These are phyloP conservation scores for Colletotrichum tabaci DNA, from an alignment of 2,329 filamentous ascomycete genomes.

Conservation along the genomic window DNA sequence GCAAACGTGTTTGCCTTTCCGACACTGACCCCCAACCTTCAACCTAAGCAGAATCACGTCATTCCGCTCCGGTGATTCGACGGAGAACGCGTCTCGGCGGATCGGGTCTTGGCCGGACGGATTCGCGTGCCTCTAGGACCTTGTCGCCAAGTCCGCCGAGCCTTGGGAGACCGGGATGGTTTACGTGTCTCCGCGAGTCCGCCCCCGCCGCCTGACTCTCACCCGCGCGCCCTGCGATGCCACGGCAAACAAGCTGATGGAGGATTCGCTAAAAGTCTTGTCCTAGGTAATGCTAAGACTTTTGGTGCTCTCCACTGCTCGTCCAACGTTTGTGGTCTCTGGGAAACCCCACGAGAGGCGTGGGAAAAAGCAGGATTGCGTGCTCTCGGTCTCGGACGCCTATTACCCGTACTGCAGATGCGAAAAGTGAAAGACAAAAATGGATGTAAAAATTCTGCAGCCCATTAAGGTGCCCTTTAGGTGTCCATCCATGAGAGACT, in stretches of 20 bases:
- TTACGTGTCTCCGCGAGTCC: not conserved
- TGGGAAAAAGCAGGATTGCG: conserved; percentile 40
- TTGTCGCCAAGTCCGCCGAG: conserved; percentile 39
- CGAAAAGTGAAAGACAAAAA: not conserved
- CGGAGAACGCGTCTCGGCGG: not conserved
- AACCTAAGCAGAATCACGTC: not conserved
- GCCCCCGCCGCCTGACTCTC: not conserved
- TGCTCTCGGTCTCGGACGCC: conserved; percentile 17
- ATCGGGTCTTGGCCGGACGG: conserved; percentile 35
- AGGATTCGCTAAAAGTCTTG: conserved; percentile 38
- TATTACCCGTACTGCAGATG: conserved; percentile 2
- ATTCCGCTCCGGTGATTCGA: conserved; percentile 34
- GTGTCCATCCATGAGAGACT: not conserved
- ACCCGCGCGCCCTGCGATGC: not conserved
- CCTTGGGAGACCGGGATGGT: conserved; percentile 27
- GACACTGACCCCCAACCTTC: not conserved
- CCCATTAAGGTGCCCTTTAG: not conserved
- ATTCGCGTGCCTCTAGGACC: conserved; percentile 16
- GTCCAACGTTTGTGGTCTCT: not conserved
- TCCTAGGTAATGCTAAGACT: conserved; percentile 41
- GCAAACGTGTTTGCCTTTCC: not conserved
- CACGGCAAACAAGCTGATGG: not conserved
- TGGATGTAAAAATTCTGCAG: conserved; percentile 1
- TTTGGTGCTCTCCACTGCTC: not conserved
- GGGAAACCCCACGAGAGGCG: conserved; percentile 32